Base-by-base conservation (phyloP, 2,329 filamentous ascomycete species). In the Gaeumannomyces sp. region DNA sequence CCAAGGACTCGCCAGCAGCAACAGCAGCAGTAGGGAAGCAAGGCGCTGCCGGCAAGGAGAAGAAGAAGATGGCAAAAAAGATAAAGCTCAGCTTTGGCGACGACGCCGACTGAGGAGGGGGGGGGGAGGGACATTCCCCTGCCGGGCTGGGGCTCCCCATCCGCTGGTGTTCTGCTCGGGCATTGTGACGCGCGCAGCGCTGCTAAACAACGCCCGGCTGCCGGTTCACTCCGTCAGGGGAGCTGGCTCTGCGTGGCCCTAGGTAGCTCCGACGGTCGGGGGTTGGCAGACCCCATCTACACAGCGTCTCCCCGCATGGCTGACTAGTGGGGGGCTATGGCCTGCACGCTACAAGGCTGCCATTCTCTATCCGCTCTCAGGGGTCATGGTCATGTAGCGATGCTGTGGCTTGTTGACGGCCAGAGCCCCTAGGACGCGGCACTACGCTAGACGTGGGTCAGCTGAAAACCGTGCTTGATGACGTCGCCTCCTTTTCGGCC, bases 1-100 rank as follows among this genome's bases (percentile, higher is more conserved):
- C 10, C 33, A 61, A 45, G 59, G 10, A 64, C 64, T 14, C 33
- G 53, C n/a, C 60, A 35, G 28, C 19, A 0, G 65, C 65, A 14
- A 62, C 61, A 59, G 66, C 25, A 66, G 22, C 59, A 22, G 61
- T 38, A 6, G 64, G 33, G 6, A 65, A 64, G 11, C 53, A 65
- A 4, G 63, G 66, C 33, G 61, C 59, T 57, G 57, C 29, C 38
- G 62, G 66, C 28, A 73, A 72, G 65, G 73, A 73, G 10, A 84
- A 81, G 73, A 86, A 87, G 73, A 86, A 87, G 73, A 83, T 83
- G 74, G 76, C 79, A 5, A 85, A 85, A 74, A 89, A 88, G 77
- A 84, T 89, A 66, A 89, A 89, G 76, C 77, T 89, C 60, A 89
- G 87, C 74, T 89, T 89, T 72, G 84, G 84, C 65, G 85, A 88